These are phyloP conservation scores for Scenedesmus sp. DNA, from an alignment of 163 green algal species.

Conservation along the genomic window DNA sequence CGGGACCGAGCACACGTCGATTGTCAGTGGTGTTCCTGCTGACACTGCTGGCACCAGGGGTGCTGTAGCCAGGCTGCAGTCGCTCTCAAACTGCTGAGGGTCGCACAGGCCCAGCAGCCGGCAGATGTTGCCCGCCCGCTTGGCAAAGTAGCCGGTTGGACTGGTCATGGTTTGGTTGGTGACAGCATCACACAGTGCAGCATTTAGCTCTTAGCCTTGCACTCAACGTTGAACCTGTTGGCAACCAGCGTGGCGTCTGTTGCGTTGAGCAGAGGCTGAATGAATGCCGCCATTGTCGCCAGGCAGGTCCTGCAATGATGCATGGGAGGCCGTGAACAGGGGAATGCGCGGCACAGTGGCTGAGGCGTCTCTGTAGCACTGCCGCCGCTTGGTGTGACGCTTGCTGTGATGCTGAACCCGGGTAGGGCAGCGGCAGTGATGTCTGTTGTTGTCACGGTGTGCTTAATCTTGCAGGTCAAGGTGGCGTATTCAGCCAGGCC, in stretches of 20 bases:
- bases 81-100: not conserved
- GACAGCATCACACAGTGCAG: not conserved
- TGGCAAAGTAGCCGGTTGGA: not conserved
- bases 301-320: slow-evolving; percentile 15
- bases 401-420: not conserved
- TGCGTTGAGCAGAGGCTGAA: not conserved
- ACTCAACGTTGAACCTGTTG: not conserved
- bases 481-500: not conserved
- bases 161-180: not conserved
- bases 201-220: slow-evolving; percentile 7
- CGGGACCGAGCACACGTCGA: slow-evolving; percentile 7
- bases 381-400: too few species aligned
- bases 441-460: not conserved
- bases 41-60: not conserved
- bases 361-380: not conserved
- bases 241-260: slow-evolving; percentile 7
- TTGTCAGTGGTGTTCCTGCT: not conserved
- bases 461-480: not conserved
- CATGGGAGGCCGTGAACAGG: slow-evolving; percentile 34
- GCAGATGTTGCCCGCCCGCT: not conserved
- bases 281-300: not conserved
- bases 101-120: not conserved
- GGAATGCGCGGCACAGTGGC: not conserved
- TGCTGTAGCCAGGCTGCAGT: not conserved
- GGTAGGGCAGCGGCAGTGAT: not conserved